A percentile compares a stretch with the other conserved stretches of the same genome.
Evolutionary conservation across 2,329 filamentous ascomycete genomes (phyloP).

Genomic region (Aspergillus hiratsukae): DNA sequence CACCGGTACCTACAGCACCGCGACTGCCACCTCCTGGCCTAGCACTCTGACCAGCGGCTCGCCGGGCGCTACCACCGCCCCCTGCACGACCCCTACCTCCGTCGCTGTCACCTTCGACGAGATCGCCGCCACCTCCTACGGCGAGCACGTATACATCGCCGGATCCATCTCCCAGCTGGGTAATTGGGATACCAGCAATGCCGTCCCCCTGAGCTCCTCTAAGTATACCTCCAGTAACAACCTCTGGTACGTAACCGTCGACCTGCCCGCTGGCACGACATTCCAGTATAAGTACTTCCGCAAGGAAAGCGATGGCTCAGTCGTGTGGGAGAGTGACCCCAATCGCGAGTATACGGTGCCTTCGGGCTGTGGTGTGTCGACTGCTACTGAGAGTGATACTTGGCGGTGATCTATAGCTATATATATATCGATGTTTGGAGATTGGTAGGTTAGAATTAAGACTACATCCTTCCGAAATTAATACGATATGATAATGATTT

Average conservation of each 20-base stretch:
- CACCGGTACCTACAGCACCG: constrained; percentile 30
- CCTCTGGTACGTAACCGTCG: constrained; percentile 58
- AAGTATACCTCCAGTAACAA: constrained; percentile 57
- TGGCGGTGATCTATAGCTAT: constrained; percentile 27
- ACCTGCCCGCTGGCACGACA: constrained; percentile 50
- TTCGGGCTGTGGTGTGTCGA: constrained; percentile 28
- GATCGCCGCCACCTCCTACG: constrained; percentile 53
- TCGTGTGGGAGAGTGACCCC: constrained; percentile 61
- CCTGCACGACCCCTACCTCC: constrained; percentile 26
- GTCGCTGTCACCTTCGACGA: constrained; percentile 62
- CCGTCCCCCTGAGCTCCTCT: constrained; percentile 54
- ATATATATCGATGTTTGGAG: background rate
- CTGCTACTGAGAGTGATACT: constrained; percentile 32
- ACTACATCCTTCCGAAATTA: background rate
- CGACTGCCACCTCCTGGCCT: constrained; percentile 31
- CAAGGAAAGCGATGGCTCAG: constrained; percentile 49
- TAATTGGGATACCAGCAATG: constrained; percentile 55
- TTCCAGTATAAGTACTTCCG: constrained; percentile 68
- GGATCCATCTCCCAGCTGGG: constrained; percentile 60
- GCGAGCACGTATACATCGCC: constrained; percentile 62
- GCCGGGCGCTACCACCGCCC: constrained; percentile 4
- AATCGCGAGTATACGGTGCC: constrained; percentile 42
- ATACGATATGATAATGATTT: no score
- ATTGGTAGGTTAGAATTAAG: background rate
- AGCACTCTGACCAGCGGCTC: constrained; percentile 19